Evolutionary conservation across 352 stramenopile genomes (phyloP).

Genomic region (Pythium chondricola): DNA sequence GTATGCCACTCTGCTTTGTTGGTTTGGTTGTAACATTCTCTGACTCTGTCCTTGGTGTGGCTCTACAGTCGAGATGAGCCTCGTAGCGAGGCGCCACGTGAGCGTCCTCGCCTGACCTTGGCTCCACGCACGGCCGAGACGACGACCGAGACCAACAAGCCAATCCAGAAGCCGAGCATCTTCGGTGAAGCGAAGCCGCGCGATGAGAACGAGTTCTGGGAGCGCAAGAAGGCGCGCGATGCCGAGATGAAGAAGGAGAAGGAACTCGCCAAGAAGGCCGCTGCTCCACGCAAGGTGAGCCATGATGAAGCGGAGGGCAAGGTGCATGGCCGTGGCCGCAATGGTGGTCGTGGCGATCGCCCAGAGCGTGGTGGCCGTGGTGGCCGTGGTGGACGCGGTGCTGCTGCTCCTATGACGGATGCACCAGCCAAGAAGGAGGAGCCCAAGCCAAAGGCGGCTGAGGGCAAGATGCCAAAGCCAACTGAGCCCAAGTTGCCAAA

Average conservation of each 20-base stretch:
- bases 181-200: conserved; percentile 85
- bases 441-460: conserved; percentile 36
- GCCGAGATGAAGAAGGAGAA: conserved; percentile 14
- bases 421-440: conserved; percentile 19
- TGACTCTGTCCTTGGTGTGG: conserved; percentile 4
- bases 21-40: too few species aligned
- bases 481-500: conserved; percentile 24
- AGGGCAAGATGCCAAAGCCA: conserved; percentile 30
- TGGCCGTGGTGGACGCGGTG: conserved; percentile 22
- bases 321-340: conserved; percentile 24
- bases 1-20: too few species aligned
- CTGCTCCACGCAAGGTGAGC: conserved; percentile 32
- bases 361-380: conserved; percentile 20
- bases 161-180: conserved; percentile 44
- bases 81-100: conserved; percentile 19
- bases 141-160: conserved; percentile 14
- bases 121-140: conserved; percentile 40
- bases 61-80: neutral
- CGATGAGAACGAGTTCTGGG: conserved; percentile 58
- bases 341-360: conserved; percentile 15
- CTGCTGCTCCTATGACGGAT: conserved; percentile 12
- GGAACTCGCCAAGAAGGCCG: conserved; percentile 9
- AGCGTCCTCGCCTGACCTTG: conserved; percentile 58
- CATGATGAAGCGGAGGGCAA: conserved; percentile 33
- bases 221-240: conserved; percentile 47